Base-by-base conservation (phyloP, 352 stramenopile genomes). In the Phytophthora chlamydospora region DNA sequence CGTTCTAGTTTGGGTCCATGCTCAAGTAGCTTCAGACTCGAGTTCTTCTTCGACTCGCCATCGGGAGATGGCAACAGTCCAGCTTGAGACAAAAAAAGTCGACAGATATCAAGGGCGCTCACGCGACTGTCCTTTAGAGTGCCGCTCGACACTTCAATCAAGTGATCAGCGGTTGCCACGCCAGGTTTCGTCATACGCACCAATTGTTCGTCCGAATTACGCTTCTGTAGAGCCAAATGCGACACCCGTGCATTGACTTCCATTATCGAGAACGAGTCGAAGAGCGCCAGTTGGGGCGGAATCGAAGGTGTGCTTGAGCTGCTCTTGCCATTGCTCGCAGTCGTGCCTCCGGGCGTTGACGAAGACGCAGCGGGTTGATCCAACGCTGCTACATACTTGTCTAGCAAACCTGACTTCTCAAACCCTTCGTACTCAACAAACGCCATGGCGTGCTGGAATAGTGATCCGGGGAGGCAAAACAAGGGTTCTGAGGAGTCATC, bases 251-350 rank as follows among this genome's bases (percentile, higher is more conserved):
- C 75, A 53, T 96, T 96, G 0, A 94, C 57, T 70, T 96, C 87
- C 85, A 92, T 93, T 40, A 96, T 90, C 31, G 85, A 93, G 50
- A 94, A 96, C 1, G 83, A 70, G 46, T 96, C 87, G 49, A 93
- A 96, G 16, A 96, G 66, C 1, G 80, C 70, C 3, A 96, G 71
- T 47, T 96, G 87, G 0, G 83, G 77, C 14, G 87, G 87, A 29
- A 96, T 83, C 0, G 73, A 73, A 7, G 47, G 44, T 10, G 45
- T 41, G 21, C 53, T 73, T 0, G 68, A 67, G 52, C 42, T 67
- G 38, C 27, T 74, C 53, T 75, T 78, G 34, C 54, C 41, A 19
- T 71, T 72, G 46, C 68, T 62, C 12, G 36, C 36, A 48, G 24
- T 71, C 6, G 64, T 58, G 14, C 63, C 63, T 59, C 10, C 27